phyloP scores from a whole-genome alignment of 495 filamentous ascomycete species.

The Trichoderma reesei region DNA sequence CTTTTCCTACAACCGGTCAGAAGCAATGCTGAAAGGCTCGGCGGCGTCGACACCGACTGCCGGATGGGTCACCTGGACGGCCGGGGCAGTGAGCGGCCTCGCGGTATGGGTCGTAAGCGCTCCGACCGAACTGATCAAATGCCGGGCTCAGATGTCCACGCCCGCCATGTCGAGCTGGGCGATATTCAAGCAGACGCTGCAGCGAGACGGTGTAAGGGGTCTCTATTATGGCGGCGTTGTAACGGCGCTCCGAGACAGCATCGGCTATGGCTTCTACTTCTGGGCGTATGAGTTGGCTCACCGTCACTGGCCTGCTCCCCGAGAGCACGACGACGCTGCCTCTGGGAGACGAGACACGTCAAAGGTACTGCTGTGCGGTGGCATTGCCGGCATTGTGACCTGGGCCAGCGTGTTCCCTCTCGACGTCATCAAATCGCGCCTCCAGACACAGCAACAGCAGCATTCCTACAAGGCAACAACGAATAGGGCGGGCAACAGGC shows the following conservation, averaged over 20 bases:
- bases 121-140: slow-evolving; percentile 83
- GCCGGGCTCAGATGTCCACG: slow-evolving; percentile 56
- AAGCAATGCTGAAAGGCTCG: slow-evolving; percentile 39
- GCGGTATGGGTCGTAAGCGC: slow-evolving; percentile 73
- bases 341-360: slow-evolving; percentile 39
- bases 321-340: slow-evolving; percentile 14
- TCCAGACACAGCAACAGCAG: slow-evolving; percentile 60
- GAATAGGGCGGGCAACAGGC: slow-evolving; percentile 18
- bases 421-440: slow-evolving; percentile 79
- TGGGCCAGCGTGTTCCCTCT: slow-evolving; percentile 84
- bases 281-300: slow-evolving; percentile 74
- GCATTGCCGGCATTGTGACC: slow-evolving; percentile 71
- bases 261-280: slow-evolving; percentile 93
- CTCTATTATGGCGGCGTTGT: slow-evolving; percentile 70
- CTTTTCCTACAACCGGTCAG: slow-evolving; percentile 70
- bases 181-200: slow-evolving; percentile 52
- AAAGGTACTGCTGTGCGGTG: slow-evolving; percentile 69
- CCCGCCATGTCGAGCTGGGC: slow-evolving; percentile 17
- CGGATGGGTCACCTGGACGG: slow-evolving; percentile 55
- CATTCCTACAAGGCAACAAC: slow-evolving; percentile 17
- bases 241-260: slow-evolving; percentile 69
- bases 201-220: slow-evolving; percentile 52
- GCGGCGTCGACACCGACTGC: slow-evolving; percentile 30
- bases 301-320: slow-evolving; percentile 33
- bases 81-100: slow-evolving; percentile 67